phyloP scores from a whole-genome alignment of 2,329 filamentous ascomycete genomes.

The Phaeosphaeriaceae sp. region DNA sequence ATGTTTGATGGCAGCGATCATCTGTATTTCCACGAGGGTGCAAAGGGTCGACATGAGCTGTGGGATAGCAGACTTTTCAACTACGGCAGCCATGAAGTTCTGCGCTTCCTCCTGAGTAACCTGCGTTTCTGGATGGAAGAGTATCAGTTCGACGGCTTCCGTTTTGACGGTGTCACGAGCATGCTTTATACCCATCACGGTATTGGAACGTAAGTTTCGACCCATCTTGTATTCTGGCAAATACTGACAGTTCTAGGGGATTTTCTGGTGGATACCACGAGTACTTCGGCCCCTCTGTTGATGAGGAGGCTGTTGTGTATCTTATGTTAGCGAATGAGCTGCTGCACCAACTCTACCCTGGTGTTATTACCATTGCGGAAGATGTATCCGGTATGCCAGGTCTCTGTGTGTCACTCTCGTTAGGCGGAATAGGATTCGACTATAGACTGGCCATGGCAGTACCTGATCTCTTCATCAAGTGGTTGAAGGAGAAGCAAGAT shows the following conservation, averaged over 20 bases:
- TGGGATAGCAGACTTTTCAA: constrained; percentile 99
- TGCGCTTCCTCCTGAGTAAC: constrained; percentile 96
- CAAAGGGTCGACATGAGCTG: constrained; percentile 83
- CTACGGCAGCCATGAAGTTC: constrained; percentile 91
- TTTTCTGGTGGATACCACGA: constrained; percentile 99
- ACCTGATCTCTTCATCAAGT: constrained; percentile 99
- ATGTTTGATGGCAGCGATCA: constrained; percentile 95
- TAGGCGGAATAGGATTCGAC: constrained; percentile 95
- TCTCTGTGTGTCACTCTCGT: constrained; percentile 81
- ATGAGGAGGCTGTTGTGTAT: constrained; percentile 93
- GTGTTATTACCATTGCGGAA: constrained; percentile 89
- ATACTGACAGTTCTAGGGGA: constrained; percentile 63
- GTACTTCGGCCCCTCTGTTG: constrained; percentile 88
- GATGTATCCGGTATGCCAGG: constrained; percentile 99
- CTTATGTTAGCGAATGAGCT: constrained; percentile 97
- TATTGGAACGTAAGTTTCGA: constrained; percentile 81
- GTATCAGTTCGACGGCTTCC: constrained; percentile 94
- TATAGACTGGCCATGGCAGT: constrained; percentile 98
- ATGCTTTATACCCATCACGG: constrained; percentile 98
- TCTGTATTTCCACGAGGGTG: constrained; percentile 91
- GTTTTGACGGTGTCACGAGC: constrained; percentile 97
- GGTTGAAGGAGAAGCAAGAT: constrained; percentile 90
- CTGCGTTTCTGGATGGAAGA: constrained; percentile 99
- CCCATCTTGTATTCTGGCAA: not conserved
- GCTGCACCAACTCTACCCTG: constrained; percentile 87